Evolutionary conservation across 2,329 filamentous ascomycete genomes (phyloP), one percentile per base, ranked within the genome.

Genomic region (Zymoseptoria tritici): DNA sequence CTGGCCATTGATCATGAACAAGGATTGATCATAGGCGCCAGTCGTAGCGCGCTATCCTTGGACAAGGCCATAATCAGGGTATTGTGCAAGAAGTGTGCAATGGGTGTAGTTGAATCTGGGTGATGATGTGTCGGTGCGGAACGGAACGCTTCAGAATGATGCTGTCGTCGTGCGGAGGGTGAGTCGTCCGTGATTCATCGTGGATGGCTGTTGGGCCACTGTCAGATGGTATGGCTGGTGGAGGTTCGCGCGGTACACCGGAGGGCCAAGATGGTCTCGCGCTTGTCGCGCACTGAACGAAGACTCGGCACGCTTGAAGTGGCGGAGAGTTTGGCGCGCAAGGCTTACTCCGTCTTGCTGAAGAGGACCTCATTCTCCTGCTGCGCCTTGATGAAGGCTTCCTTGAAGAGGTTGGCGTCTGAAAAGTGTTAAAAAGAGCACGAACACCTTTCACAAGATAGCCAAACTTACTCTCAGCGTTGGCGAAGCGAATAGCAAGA

Each of bases 401-500:
- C 93, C 84, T 97, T 97, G 86, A 99, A 97, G 62, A 86, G 81
- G 78, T 97, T 96, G 81, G 94, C 94, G 73, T 97, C 91, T 96
- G 65, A 19, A 55, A 22, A 29, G 62, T 22, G 61, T 67, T 54
- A 68, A 64, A 54, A 53, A 21, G 21, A 29, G 24, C 49, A 53
- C 21, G 16, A 26, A 16, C n/a, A 13, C 54, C 50, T 50, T 24
- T 50, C 24, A 19, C 19, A 13, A 20, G 2, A 52, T 13, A 21
- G 9, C 26, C 21, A 57, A 26, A 83, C 88, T 75, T 83, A 96
- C 91, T 97, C 75, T 99, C 94, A 68, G 90, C 88, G 83, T 97
- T 99, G 80, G 89, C 93, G 73, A 99, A 97, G 69, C 94, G 91
- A 71, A 99, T 97, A 66, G 94, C 94, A 72, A 99, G 84, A 58